Base-by-base conservation (phyloP, 2,329 filamentous ascomycete species). In the Penicillium sp. region DNA sequence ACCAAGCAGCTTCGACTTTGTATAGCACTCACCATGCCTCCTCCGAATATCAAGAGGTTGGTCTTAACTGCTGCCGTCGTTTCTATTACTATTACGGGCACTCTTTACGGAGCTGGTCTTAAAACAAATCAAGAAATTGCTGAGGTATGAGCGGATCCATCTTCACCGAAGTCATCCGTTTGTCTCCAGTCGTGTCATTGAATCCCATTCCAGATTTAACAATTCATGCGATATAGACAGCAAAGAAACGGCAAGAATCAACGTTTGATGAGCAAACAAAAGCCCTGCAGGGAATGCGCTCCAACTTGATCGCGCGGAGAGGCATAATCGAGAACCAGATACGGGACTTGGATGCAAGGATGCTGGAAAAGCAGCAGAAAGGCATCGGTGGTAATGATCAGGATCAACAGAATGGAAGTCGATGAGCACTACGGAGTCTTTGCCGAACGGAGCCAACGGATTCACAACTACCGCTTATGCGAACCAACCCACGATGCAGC, bases 81-180 rank as follows among this genome's bases (percentile, higher is more conserved):
- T 10, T 77, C 80, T 16, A 78, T 85, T 45, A 85, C 83, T 1
- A 79, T 80, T 7, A 79, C 78, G 1, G 84, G 84, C 49, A 77
- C 82, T 6, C 76, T 81, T 58, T 86, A 85, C 62, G 85, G 85
- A 25, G 84, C 85, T 21, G 78, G 79, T 7, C 60, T 86, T 56
- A 86, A 85, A 67, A 79, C 76, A 4, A 70, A 77, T 32, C 73
- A 78, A 58, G 79, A 86, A 47, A 68, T 74, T 37, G 75, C 76
- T 52, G 69, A 83, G 75, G 83, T 85, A 71, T 41, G 69, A 54
- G 18, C 29, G 21, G 31, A 21, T 46, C 29, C 29, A 18, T 27
- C 29, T 41, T 23, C 15, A 25, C 45, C 35, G 41, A 25, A 40
- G 29, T 35, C 40, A 46, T 54, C 40, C 52, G n/a, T 35, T 25